Base-by-base conservation (phyloP, 164 flowering plant species). In the Annona squamosa region DNA sequence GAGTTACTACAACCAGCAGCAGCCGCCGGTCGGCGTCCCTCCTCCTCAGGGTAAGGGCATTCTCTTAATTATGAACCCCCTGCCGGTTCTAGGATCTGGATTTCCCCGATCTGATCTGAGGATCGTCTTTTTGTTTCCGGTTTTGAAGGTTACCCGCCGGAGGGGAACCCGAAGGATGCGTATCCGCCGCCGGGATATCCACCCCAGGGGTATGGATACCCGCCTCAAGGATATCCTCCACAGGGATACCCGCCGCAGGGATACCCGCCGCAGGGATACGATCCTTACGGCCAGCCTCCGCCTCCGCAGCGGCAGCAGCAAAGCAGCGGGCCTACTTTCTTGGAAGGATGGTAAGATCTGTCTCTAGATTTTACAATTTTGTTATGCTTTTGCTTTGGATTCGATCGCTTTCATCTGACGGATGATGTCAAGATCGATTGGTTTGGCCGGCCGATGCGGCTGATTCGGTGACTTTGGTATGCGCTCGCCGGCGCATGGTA, bases 131-230 rank as follows among this genome's bases (percentile, higher is more conserved):
- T 19, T 42, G 19, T 64, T 65, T 10, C 19, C 48, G 70, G 43
- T 46, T 63, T 56, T 47, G 46, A 68, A 89, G 95, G 97, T 73
- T 90, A 92, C 84, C 80, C 80, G 41, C 95, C 93, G 1, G 90
- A 90, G 65, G 93, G 90, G 6, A 87, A 91, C 71, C 79, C 90
- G 0, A 92, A 92, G 78, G 96, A 89, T 67, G 96, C 86, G 3
- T 91, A 90, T 80, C 92, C 95, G 3, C 90, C 89, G 17, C 82
- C 77, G 4, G 94, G 92, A 47, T 88, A 89, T 63, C 88, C 89
- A 1, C 89, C 82, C 46, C 79, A 68, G 26, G 87, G 85, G 1
- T 82, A 80, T 46, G 79, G 81, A 12, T 82, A 81, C 16, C 85
- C 85, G 13, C 77, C 80, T 0, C 86, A 73, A 45, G 86, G 84